Base-by-base conservation (phyloP, 2,329 filamentous ascomycete genomes). In the Neocucurbitaria cava region DNA sequence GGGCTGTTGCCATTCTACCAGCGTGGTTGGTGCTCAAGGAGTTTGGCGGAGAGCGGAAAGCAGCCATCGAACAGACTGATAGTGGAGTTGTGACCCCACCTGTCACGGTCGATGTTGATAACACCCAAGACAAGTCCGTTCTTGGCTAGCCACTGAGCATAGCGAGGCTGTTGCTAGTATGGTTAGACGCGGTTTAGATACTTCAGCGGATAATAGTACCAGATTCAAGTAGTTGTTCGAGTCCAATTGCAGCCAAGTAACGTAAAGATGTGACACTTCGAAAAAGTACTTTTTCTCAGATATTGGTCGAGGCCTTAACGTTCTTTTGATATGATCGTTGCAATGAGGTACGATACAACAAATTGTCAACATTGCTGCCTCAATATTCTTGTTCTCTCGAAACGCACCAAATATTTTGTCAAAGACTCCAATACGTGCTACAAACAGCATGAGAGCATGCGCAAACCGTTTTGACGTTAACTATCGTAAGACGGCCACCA, bases 21-120 rank as follows among this genome's bases (percentile, higher is more conserved):
- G 87, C 86, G 0, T 92, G 88, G 89, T 62, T 89, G 15, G 85
- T 91, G 0, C 63, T 91, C 8, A 81, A 80, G 35, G 74, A 85
- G 7, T 81, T 88, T 63, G 85, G 85, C 9, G 46, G 43, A 11
- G 54, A 57, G 15, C 47, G 49, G 26, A 42, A 28, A 13, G 30
- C 52, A 13, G 49, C 57, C 0, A 56, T 59, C 30, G 59, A 62
- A 35, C 59, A 62, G 48, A 52, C 53, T 28, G 56, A 52, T 21
- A 23, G 46, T 7, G 56, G 39, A 2, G 43, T 54, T 33, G 42
- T 52, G 17, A 43, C 33, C 13, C 47, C 50, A 15, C 42, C 46
- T 13, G 26, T 58, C 21, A 58, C 50, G 39, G 47, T 58, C 39
- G 54, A 58, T 28, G 36, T 33, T 15, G 46, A 50, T 23, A 9